These are phyloP conservation scores for Paramyrothecium sp. DNA, from an alignment of 2,329 filamentous ascomycete genomes.

Conservation along the genomic window DNA sequence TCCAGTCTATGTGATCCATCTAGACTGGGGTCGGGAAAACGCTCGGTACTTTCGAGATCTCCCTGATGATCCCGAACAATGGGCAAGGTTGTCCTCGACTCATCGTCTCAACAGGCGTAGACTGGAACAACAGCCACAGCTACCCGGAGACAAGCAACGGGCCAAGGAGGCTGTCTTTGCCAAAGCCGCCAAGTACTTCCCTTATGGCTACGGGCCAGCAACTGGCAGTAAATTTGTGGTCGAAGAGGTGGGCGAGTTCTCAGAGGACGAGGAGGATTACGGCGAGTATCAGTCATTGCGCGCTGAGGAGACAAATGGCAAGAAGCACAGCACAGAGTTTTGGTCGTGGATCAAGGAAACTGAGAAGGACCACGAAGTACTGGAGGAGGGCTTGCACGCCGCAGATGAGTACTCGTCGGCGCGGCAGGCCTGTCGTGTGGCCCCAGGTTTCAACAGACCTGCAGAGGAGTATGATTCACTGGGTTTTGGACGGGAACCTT, in stretches of 20 bases:
- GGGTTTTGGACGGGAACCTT: neutral
- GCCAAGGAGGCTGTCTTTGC: constrained; percentile 35
- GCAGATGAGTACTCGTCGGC: neutral
- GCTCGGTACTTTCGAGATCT: constrained; percentile 17
- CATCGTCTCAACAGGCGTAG: neutral
- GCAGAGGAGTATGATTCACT: neutral
- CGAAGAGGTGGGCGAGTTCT: constrained; percentile 41
- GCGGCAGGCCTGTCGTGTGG: neutral
- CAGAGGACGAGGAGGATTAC: constrained; percentile 41
- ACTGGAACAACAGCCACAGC: constrained; percentile 10
- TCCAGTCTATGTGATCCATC: constrained; percentile 43
- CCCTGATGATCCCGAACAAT: constrained; percentile 8
- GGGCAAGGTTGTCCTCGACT: constrained; percentile 1
- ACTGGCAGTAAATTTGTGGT: constrained; percentile 40
- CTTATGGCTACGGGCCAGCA: constrained; percentile 43
- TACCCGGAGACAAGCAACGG: constrained; percentile 32
- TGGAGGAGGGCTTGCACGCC: neutral
- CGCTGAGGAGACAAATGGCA: neutral
- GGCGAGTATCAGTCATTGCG: constrained; percentile 33
- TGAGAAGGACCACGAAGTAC: neutral
- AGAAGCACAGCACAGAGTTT: neutral
- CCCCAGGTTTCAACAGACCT: neutral
- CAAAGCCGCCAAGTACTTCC: constrained; percentile 43
- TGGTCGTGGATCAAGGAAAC: neutral
- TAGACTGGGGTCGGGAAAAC: constrained; percentile 36